Evolutionary conservation across 2,329 filamentous ascomycete species (phyloP), one percentile per base, ranked within the genome.

Genomic region (Grosmannia clavigera): DNA sequence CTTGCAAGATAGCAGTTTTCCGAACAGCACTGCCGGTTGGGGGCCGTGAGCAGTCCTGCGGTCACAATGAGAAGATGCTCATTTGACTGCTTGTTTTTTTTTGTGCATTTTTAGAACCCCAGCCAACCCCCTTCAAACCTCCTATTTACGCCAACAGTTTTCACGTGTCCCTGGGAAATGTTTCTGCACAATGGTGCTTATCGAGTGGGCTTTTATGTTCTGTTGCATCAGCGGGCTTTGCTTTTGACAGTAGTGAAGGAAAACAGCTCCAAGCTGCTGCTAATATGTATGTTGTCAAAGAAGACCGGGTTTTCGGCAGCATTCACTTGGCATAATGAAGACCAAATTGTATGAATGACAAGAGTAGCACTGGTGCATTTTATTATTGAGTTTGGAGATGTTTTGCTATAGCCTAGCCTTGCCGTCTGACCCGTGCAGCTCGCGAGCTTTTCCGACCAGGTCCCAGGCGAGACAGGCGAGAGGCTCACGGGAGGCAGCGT

Each of bases 391-490:
- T 2, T 19, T 6, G 40, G 40, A 14, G 3, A 6, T 5, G 11
- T 40, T 19, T 46, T 46, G 27, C 56, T 53, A 65, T 52, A 65
- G 53, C 60, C 58, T 63, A 29, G 63, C 51, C 52, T 62, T 63
- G 25, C 56, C 59, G 35, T 54, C 60, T 9, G 22, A 33, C n/a
- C 31, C 57, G 52, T 58, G 38, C 46, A 60, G 50, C 35, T 55
- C 53, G 22, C 54, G 58, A 11, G 73, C 72, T 63, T 69, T 72
- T 71, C 77, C 78, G 61, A 92, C 85, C 66, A 90, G 73, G 61
- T 80, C 77, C 90, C 91, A 96, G 6, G 90, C 89, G 67, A 87
- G 78, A 72, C 90, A 79, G 0, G 87, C 91, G 76, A 92, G 82
- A 27, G 88, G 85, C 54, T 76, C 79, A 74, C 88, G 85, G 70